Base-by-base conservation (phyloP, 257 asterid genomes). In the Echium plantagineum region DNA sequence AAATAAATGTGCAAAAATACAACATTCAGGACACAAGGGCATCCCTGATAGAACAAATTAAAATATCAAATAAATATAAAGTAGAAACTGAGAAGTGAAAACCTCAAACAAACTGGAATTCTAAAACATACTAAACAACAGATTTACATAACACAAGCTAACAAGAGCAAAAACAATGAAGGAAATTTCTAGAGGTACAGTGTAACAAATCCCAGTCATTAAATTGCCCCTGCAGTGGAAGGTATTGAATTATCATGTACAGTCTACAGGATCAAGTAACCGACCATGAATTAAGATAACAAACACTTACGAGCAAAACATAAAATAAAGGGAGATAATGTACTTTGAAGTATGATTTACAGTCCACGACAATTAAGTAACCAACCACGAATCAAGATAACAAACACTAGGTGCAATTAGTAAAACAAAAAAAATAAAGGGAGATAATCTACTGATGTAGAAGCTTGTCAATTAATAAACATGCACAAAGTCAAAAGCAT, bases 401-500 rank as follows among this genome's bases (percentile, higher is more conserved):
- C 38, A 8, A 7, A 31, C 38, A 31, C 2, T 31, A 31, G 38
- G 6, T 35, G 0, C 46, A 7, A 4, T 35, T 35, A 12, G 2
- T 35, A 12, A 35, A 35, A 42, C 5, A 13, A 42, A 9, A 42
- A 42, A 42, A 42, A 42, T 2, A 42, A 42, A 42, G 6, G 1
- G 9, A 0, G 5, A 28, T 28, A 6, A 31, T 10, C 9, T 21
- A 56, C 60, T 21, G 3, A 24, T 9, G 60, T 16, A 56, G 42
- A 18, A 9, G 60, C 2, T 35, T 13, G 2, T 35, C 1, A 35
- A 7, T 35, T 35, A 1, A 5, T 42, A 42, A 22, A 56, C 6
- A 63, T 38, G 10, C 55, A 51, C 53, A 52, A 46, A 58, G 61
- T 61, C 47, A 30, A 63, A 65, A 48, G 6, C 77, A 55, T 85